Base-by-base conservation (phyloP, 1,139 yeast species). In the Blastobotrys petasosporus region DNA sequence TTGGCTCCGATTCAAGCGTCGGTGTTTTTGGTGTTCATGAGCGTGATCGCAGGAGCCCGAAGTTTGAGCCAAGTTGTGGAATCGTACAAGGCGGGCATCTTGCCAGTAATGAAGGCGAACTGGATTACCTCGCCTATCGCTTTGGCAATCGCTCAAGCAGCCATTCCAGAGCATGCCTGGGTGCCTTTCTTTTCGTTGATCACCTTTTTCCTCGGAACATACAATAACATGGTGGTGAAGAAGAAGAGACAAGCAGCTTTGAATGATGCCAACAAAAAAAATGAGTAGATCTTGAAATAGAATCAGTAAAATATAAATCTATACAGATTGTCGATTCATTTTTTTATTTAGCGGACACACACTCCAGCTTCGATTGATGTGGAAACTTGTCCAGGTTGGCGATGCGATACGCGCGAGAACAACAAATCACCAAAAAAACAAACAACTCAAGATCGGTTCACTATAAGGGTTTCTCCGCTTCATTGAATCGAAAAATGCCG, bases 131-230 rank as follows among this genome's bases (percentile, higher is more conserved):
- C 85, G 32, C 80, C 85, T 10, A 58, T 79, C 13, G 75, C 83
- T 5, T 66, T 85, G 60, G 68, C 79, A 1, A 55, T 83, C 46
- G 94, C 95, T n/a, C 95, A 87, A 62, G 78, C 73, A 48, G 83
- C 75, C 59, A 62, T 87, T 30, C 75, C 78, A 13, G 87, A 87
- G 11, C 80, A 82, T 53, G 74, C 83, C 41, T 87, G 96, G 96
- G 87, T 85, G 7, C 86, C 86, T 1, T 85, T 85, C 67, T 85
- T 85, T 69, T 80, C 81, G 51, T 60, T 82, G 51, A 80, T 86
- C 37, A 85, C 80, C 57, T 86, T 86, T 59, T 62, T 83, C 34
- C 68, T 87, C 53, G 88, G 92, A 13, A 85, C 95, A 3, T 77
- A 77, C 56, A 92, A 86, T 64, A 87, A 87, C 64, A 76, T 82